Evolutionary conservation across 1,284 basidiomycete genomes (phyloP), one percentile per base, ranked within the genome.

Genomic region (Neonothopanus nambi): DNA sequence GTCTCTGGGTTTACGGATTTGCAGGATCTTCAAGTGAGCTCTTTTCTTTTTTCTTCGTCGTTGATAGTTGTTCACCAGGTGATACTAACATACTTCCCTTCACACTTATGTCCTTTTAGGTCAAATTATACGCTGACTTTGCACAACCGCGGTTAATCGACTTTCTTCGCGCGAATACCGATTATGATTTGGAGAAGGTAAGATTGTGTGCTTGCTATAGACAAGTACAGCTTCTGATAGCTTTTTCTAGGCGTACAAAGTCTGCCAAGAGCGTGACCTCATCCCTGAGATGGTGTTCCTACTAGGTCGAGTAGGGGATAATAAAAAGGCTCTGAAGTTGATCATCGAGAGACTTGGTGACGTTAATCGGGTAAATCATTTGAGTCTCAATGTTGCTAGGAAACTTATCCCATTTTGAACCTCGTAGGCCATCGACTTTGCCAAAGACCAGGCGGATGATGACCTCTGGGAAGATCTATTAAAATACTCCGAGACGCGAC

Each of bases 381-480:
- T 5, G 18, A 20, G 28, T 50, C 40, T 21, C 37, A 18, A n/a
- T n/a, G n/a, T n/a, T n/a, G n/a, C n/a, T n/a, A n/a, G n/a, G n/a
- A n/a, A n/a, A n/a, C n/a, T n/a, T n/a, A n/a, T n/a, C n/a, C n/a
- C n/a, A n/a, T n/a, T n/a, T 24, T 24, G 44, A 1, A 23, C 9
- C 39, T 39, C n/a, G 12, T 57, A 93, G 91, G 95, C 96, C 0
- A 98, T 99, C 63, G 95, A 98, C 57, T 99, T 99, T 66, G 96
- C 95, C 0, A 96, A 96, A 65, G 95, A 98, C 68, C 96, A 98
- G 69, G 90, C 89, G 55, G 97, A 99, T 62, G 88, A 95, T 59
- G 97, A 99, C 68, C 82, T 99, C 0, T 99, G 97, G 97, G 96
- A 98, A 65, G 95, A 98, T 67, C 79, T 99, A 11, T 75, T 99